Percentiles rank a stretch among this genome's conserved stretches.
These are phyloP conservation scores for Venturia pyrina DNA, from an alignment of 2,329 filamentous ascomycete species.

Conservation along the genomic window DNA sequence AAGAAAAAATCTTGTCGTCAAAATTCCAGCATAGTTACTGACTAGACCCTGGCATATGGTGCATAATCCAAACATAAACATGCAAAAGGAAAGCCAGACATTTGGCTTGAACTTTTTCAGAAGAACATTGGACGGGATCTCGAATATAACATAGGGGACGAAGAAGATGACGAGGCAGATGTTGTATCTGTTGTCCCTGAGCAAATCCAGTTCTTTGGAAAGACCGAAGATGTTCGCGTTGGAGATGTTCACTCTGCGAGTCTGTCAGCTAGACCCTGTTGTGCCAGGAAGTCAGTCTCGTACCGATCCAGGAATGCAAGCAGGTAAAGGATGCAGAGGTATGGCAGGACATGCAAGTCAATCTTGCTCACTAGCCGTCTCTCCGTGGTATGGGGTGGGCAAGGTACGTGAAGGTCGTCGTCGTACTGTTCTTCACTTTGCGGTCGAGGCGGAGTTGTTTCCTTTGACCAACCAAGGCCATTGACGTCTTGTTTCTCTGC, in stretches of 20 bases:
- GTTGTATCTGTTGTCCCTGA: slow-evolving; percentile 36
- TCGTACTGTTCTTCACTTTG: slow-evolving; percentile 18
- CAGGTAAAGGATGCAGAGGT: slow-evolving; percentile 41
- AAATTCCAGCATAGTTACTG: slow-evolving; percentile 63
- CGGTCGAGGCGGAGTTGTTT: neutral
- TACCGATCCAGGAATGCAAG: slow-evolving; percentile 38
- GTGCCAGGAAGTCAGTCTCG: slow-evolving; percentile 11
- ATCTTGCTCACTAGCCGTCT: slow-evolving; percentile 34
- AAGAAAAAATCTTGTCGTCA: slow-evolving; percentile 73
- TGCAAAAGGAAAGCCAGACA: slow-evolving; percentile 60
- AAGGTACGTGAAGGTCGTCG: slow-evolving; percentile 30
- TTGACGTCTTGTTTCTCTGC: neutral
- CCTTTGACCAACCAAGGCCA: neutral
- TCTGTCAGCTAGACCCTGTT: slow-evolving; percentile 9
- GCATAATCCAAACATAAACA: slow-evolving; percentile 72
- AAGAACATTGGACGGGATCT: slow-evolving; percentile 43
- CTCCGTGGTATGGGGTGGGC: slow-evolving; percentile 41
- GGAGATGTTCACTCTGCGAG: slow-evolving; percentile 39
- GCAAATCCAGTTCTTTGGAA: slow-evolving; percentile 34
- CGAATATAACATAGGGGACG: slow-evolving; percentile 42
- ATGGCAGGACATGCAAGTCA: slow-evolving; percentile 39
- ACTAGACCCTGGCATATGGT: slow-evolving; percentile 70
- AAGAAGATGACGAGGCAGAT: slow-evolving; percentile 45
- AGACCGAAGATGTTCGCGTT: slow-evolving; percentile 44
- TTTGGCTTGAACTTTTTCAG: slow-evolving; percentile 43